Base-by-base conservation (phyloP, 2,329 filamentous ascomycete species). In the Pseudocercospora musae region DNA sequence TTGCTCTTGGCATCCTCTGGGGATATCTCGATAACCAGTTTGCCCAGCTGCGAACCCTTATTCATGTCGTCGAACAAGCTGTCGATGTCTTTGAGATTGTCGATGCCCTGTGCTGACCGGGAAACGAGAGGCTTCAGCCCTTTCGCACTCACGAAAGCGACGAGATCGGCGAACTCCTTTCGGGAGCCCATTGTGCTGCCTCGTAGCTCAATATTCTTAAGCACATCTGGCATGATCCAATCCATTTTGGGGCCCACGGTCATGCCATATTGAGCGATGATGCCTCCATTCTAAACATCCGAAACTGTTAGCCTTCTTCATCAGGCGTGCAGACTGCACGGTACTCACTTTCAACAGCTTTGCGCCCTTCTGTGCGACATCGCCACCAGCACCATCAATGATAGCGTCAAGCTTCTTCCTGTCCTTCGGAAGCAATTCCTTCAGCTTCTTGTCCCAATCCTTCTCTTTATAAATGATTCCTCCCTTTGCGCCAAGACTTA, bases 181-280 rank as follows among this genome's bases (percentile, higher is more conserved):
- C 90, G 84, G 27, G 91, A 96, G 0, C 94, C 94, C 93, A 98
- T 96, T 0, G 93, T 97, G 13, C 86, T 88, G 18, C 95, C 94
- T 54, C 85, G 85, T 27, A 98, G 82, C 52, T 98, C 94, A 58
- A 97, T 85, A 72, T 98, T 96, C 76, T 89, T 90, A 64, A 98
- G 77, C 13, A 95, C 89, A 0, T 92, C 92, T 63, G 82, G 78
- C 90, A 97, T 96, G 11, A 85, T 72, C 84, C 91, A 97, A 57
- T 91, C 87, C 88, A 96, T 94, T 78, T 89, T 91, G 1, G 94
- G 93, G 0, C 82, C 80, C 2, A 90, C 80, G 0, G 94, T 98
- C 94, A 98, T 97, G 64, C 95, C 94, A 75, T 98, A 98, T 68
- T 88, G 82, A 1, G 88, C 85, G 62, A 98, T 88, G n/a, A 94